These are phyloP conservation scores for Colletotrichum gigasporum DNA, from an alignment of 2,329 filamentous ascomycete genomes.

Conservation along the genomic window DNA sequence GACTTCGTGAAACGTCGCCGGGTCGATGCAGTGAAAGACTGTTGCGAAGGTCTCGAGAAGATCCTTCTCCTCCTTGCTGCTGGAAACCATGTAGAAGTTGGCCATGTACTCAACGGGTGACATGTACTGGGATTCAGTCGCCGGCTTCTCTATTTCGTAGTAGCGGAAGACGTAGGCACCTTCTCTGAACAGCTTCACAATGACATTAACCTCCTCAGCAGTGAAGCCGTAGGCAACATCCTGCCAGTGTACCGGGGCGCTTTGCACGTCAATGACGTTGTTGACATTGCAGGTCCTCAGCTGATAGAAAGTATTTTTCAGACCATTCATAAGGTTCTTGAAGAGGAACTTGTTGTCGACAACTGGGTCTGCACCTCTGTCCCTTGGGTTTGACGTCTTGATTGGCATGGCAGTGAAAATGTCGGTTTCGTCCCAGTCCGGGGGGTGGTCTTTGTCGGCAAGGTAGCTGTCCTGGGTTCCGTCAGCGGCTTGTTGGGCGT, in stretches of 20 bases:
- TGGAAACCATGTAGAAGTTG: constrained; percentile 94
- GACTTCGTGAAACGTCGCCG: constrained; percentile 97
- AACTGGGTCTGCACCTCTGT: constrained; percentile 89
- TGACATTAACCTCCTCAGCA: constrained; percentile 94
- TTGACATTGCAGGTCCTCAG: constrained; percentile 87
- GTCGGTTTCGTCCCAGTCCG: constrained; percentile 98
- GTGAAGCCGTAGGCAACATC: constrained; percentile 97
- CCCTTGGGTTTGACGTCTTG: constrained; percentile 90
- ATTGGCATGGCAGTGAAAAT: constrained; percentile 97
- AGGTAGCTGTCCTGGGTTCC: constrained; percentile 79
- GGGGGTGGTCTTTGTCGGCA: constrained; percentile 80
- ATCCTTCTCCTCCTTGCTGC: constrained; percentile 96
- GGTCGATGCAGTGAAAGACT: constrained; percentile 98
- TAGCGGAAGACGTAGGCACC: constrained; percentile 97
- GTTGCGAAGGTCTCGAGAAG: constrained; percentile 97
- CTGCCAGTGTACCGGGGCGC: constrained; percentile 89
- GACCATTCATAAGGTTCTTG: constrained; percentile 92
- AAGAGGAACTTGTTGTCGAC: constrained; percentile 98
- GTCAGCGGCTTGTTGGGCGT: constrained; percentile 74
- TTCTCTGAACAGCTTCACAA: constrained; percentile 97
- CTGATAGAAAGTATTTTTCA: constrained; percentile 97
- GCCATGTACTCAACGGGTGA: constrained; percentile 92
- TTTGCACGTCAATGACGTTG: constrained; percentile 73
- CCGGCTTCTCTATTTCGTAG: constrained; percentile 87
- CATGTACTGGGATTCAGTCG: constrained; percentile 76